Evolutionary conservation across 164 flowering plant species (phyloP).

Genomic region (Berberis vulgaris): DNA sequence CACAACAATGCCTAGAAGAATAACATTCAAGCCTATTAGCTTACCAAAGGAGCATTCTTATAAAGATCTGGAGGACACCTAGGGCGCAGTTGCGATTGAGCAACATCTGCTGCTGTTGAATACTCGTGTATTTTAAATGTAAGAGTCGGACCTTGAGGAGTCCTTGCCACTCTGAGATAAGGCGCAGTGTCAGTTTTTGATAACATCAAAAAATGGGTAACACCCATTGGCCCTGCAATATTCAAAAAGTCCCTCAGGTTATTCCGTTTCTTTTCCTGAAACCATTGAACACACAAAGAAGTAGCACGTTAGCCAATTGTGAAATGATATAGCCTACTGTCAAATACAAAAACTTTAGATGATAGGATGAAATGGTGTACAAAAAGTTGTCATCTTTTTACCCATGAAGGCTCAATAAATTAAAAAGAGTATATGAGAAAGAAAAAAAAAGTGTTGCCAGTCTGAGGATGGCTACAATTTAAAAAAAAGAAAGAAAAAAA

Average conservation of each 20-base stretch:
- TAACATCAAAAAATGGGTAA: constrained; percentile 83
- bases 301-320: not conserved
- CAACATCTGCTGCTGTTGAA: constrained; percentile 75
- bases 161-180: constrained; percentile 75
- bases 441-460: too few relatives aligned
- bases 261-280: constrained; percentile 87
- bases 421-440: too few relatives aligned
- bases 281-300: constrained; percentile 4
- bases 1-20: too few relatives aligned
- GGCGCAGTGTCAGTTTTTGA: constrained; percentile 72
- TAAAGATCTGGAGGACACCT: constrained; percentile 85
- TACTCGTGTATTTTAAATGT: constrained; percentile 80
- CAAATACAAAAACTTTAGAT: not conserved
- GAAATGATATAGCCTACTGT: not conserved
- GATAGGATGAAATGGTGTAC: not conserved
- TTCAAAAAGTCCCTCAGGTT: constrained; percentile 81
- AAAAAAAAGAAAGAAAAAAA: too few relatives aligned
- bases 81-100: constrained; percentile 75
- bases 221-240: constrained; percentile 97
- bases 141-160: constrained; percentile 94
- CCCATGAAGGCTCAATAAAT: too few relatives aligned
- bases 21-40: not conserved
- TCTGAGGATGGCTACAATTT: too few relatives aligned
- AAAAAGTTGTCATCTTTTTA: too few relatives aligned
- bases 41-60: constrained; percentile 79